Percentiles rank a stretch among this genome's conserved stretches.
Evolutionary conservation across 1,139 yeast species (phyloP).

Genomic region (Magnusiomyces fungicola): DNA sequence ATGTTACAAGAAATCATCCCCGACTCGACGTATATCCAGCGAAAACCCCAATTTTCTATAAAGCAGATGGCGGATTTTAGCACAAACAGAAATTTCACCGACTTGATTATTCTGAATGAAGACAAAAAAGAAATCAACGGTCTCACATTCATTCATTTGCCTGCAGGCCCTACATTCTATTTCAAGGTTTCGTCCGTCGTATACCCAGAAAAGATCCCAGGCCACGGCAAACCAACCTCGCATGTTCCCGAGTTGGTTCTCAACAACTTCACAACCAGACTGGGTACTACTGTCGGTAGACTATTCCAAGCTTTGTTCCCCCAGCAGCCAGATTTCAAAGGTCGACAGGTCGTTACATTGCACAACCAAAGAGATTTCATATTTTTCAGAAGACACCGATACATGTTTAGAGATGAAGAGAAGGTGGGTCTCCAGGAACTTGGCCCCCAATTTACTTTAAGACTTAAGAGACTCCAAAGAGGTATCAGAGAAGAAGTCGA

Average conservation of each 20-base stretch:
- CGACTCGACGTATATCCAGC: conserved; percentile 73
- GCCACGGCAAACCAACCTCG: conserved; percentile 86
- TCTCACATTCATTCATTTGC: conserved; percentile 83
- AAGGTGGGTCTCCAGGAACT: conserved; percentile 90
- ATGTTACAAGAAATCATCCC: conserved; percentile 79
- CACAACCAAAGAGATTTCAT: conserved; percentile 95
- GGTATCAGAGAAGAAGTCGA: conserved; percentile 88
- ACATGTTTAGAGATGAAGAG: conserved; percentile 80
- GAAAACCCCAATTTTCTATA: conserved; percentile 77
- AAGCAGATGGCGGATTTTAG: conserved; percentile 82
- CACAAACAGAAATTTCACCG: conserved; percentile 76
- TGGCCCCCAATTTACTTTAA: conserved; percentile 93
- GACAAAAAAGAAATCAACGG: conserved; percentile 91
- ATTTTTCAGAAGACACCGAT: conserved; percentile 91
- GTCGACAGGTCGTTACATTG: conserved; percentile 89
- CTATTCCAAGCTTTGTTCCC: conserved; percentile 90
- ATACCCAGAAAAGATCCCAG: conserved; percentile 45
- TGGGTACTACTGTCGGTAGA: conserved; percentile 89
- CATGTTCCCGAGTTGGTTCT: conserved; percentile 88
- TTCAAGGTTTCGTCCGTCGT: conserved; percentile 76
- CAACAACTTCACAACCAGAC: conserved; percentile 83
- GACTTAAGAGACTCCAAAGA: conserved; percentile 78
- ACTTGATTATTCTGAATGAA: conserved; percentile 81
- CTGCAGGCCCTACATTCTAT: conserved; percentile 91
- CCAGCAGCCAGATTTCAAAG: conserved; percentile 84